phyloP scores from a whole-genome alignment of 306 rosid genomes.

The Prunus mongolica region DNA sequence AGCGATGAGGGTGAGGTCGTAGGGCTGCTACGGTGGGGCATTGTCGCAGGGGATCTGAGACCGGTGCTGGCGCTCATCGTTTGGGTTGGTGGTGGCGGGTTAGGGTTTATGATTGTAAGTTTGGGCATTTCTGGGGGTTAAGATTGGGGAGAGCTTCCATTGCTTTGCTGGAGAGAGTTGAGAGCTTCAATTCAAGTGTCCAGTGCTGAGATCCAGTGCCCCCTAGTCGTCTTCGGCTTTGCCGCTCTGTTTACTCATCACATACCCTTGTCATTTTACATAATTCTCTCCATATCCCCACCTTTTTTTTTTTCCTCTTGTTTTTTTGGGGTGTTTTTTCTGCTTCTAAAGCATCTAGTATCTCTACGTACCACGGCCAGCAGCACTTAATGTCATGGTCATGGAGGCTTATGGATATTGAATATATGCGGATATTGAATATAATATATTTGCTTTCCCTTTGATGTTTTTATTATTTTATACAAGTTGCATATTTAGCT shows the following conservation, averaged over 20 bases:
- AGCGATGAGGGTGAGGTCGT: slow-evolving; percentile 60
- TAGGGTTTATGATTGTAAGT: slow-evolving; percentile 29
- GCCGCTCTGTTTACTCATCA: background rate
- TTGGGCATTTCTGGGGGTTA: slow-evolving; percentile 9
- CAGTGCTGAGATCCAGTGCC: background rate
- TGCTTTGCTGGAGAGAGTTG: background rate
- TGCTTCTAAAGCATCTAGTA: background rate
- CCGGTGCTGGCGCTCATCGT: slow-evolving; percentile 14
- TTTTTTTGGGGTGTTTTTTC: background rate
- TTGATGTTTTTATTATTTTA: too few species aligned
- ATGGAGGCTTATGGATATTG: background rate
- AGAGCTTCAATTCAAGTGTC: background rate
- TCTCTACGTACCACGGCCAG: background rate
- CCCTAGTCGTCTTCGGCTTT: background rate
- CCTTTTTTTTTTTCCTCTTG: background rate
- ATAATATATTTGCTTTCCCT: too few species aligned
- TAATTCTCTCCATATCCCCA: slow-evolving; percentile 18
- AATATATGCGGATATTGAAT: background rate
- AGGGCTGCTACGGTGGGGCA: slow-evolving; percentile 64
- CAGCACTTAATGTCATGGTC: background rate
- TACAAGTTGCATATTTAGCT: too few species aligned
- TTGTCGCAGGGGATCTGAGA: slow-evolving; percentile 52
- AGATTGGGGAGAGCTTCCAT: background rate
- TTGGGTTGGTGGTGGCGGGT: background rate
- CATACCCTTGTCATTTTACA: slow-evolving; percentile 17